A percentile compares a stretch with the other conserved stretches of the same genome.
Evolutionary conservation across 306 rosid genomes (phyloP).

Genomic region (Cajanus cajan): DNA sequence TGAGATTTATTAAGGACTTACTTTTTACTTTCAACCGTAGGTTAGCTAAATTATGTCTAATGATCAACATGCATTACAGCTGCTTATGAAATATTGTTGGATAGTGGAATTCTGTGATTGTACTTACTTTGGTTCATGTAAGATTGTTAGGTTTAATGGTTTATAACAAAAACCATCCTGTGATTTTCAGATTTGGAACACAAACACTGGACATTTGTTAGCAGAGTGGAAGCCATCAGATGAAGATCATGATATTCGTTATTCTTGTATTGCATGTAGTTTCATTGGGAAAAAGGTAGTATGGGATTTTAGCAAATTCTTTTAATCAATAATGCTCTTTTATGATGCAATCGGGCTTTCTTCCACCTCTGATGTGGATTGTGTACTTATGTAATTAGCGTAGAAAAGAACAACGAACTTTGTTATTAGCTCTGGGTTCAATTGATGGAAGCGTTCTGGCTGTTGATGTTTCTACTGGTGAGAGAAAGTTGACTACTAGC

Average conservation of each 20-base stretch:
- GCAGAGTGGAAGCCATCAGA: conserved; percentile 48
- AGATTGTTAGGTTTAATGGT: neutral
- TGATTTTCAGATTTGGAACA: conserved; percentile 59
- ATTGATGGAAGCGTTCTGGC: conserved; percentile 41
- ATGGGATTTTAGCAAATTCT: neutral
- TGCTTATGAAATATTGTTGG: conserved; percentile 2
- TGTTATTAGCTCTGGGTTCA: conserved; percentile 46
- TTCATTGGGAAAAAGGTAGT: conserved; percentile 47
- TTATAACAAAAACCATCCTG: neutral
- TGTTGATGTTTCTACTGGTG: conserved; percentile 45
- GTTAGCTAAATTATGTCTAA: neutral
- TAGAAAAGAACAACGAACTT: conserved; percentile 46
- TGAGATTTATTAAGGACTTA: neutral
- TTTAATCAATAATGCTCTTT: neutral
- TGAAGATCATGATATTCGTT: conserved; percentile 37
- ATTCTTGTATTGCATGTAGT: conserved; percentile 57
- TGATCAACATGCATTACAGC: neutral
- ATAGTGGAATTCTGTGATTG: neutral
- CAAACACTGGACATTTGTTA: conserved; percentile 42
- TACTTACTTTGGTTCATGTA: conserved; percentile 1
- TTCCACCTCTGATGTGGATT: conserved; percentile 13
- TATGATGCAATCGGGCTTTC: conserved; percentile 6
- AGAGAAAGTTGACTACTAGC: conserved; percentile 44
- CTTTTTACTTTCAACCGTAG: neutral
- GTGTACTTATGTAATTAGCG: conserved; percentile 41